phyloP scores from a whole-genome alignment of 2,329 filamentous ascomycete species.

The Penicillium brevicompactum region DNA sequence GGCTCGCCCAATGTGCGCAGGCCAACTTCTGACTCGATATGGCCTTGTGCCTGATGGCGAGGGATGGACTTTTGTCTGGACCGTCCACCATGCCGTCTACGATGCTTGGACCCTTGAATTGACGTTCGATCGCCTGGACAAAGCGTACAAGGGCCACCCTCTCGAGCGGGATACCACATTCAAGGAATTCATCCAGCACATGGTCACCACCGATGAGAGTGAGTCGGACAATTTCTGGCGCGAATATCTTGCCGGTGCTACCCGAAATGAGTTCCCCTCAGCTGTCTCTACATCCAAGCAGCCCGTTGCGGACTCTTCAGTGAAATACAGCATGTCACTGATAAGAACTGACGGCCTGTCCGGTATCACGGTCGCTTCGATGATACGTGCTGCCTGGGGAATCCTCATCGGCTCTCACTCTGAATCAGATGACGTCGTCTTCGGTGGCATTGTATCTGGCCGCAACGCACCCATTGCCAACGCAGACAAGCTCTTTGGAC shows the following conservation, averaged over 20 bases:
- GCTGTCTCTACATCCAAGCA: conserved; percentile 8
- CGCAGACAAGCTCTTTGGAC: conserved; percentile 41
- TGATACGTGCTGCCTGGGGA: conserved; percentile 48
- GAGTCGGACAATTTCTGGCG: conserved; percentile 49
- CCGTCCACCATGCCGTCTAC: conserved; percentile 52
- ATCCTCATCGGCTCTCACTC: conserved; percentile 43
- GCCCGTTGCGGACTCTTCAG: conserved; percentile 39
- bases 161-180: conserved; percentile 32
- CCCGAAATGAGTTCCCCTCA: conserved; percentile 48
- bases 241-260: conserved; percentile 45
- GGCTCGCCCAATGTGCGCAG: conserved; percentile 17
- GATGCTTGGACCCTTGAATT: conserved; percentile 27
- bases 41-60: conserved; percentile 18
- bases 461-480: conserved; percentile 43
- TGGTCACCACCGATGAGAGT: conserved; percentile 42
- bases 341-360: conserved; percentile 1
- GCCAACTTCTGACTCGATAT: conserved; percentile 33
- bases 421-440: conserved; percentile 43
- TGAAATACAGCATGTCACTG: conserved; percentile 2
- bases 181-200: conserved; percentile 51
- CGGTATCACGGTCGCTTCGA: conserved; percentile 41
- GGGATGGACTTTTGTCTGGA: conserved; percentile 47
- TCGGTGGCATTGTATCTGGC: conserved; percentile 48
- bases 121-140: conserved; percentile 33
- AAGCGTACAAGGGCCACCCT: conserved; percentile 22